Evolutionary conservation across 176 grass and related monocot species (phyloP), one percentile per base, ranked within the genome.

Genomic region (Saccharum spontaneum): DNA sequence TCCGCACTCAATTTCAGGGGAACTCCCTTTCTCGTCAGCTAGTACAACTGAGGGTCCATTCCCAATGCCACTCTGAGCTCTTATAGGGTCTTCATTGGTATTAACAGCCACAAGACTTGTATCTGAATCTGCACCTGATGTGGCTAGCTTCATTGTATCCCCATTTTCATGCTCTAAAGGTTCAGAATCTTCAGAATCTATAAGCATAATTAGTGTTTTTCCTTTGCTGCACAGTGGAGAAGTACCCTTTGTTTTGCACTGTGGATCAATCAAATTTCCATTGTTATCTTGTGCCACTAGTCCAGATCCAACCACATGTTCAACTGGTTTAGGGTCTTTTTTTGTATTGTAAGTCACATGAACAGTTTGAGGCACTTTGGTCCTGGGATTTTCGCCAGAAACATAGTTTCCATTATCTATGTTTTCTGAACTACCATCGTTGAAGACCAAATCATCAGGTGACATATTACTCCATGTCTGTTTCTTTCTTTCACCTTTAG

Each of bases 41-140:
- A 57, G 44, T 46, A 39, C 45, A 63, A 11, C 30, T 67, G 60
- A 74, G 24, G 68, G 22, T 34, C 36, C 81, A 84, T 63, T n/a
- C 36, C 44, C 71, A 41, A 44, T 0, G 41, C 78, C 64, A 43
- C 49, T 81, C 36, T 80, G 69, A 75, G 76, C 49, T 63, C 64
- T 64, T 39, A 50, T 37, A 52, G 7, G 65, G 26, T 71, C 50
- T 85, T 76, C 10, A 16, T 14, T 83, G 10, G 74, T 65, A 78
- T 78, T 78, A 65, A 36, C 67, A 78, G 66, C 8, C 80, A 65
- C 31, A 72, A 7, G 5, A 11, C 46, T 2, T 77, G 52, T 41
- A 63, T 61, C 80, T 54, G 83, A 81, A 89, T 62, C 83, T 71
- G 83, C 54, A 76, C 60, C 38, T 7, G 67, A 71, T 41, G n/a